A percentile compares a stretch with the other conserved stretches of the same genome.
These are phyloP conservation scores for Hirsutella rhossiliensis DNA, from an alignment of 2,329 filamentous ascomycete genomes.

Conservation along the genomic window DNA sequence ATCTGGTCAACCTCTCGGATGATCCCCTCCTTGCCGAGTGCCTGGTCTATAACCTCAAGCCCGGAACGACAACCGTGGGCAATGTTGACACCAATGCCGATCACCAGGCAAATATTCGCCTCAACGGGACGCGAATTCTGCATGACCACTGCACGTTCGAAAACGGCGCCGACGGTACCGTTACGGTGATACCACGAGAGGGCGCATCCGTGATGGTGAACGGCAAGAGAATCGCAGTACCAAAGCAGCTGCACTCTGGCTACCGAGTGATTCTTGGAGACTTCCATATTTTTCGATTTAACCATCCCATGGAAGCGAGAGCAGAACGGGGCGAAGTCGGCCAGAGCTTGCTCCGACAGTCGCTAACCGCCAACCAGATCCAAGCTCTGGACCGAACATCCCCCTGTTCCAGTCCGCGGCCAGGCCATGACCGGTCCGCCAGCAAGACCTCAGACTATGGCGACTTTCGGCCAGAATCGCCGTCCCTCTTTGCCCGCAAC, in stretches of 20 bases:
- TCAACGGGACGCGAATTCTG: constrained; percentile 89
- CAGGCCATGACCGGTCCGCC: constrained; percentile 62
- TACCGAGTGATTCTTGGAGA: constrained; percentile 93
- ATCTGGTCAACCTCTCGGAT: constrained; percentile 95
- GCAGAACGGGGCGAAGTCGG: constrained; percentile 77
- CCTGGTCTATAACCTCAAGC: constrained; percentile 95
- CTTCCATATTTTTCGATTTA: constrained; percentile 98
- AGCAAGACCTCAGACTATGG: constrained; percentile 75
- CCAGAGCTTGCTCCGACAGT: constrained; percentile 77
- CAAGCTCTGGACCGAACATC: constrained; percentile 45
- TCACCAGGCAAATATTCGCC: constrained; percentile 70
- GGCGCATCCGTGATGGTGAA: constrained; percentile 99
- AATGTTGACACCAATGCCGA: constrained; percentile 77
- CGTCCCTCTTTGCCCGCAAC: constrained; percentile 50
- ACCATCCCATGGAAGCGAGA: constrained; percentile 89
- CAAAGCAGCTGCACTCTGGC: constrained; percentile 77
- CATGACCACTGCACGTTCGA: constrained; percentile 91
- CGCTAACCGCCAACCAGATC: constrained; percentile 51
- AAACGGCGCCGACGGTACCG: constrained; percentile 72
- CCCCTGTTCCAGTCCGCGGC: constrained; percentile 44
- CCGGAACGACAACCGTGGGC: constrained; percentile 84
- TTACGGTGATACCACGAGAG: constrained; percentile 81
- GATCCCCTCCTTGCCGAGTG: constrained; percentile 90
- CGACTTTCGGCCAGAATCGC: constrained; percentile 69
- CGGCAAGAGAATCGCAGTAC: constrained; percentile 75